Evolutionary conservation across 352 stramenopile species (phyloP).

Genomic region (Globisporangium irregulare): DNA sequence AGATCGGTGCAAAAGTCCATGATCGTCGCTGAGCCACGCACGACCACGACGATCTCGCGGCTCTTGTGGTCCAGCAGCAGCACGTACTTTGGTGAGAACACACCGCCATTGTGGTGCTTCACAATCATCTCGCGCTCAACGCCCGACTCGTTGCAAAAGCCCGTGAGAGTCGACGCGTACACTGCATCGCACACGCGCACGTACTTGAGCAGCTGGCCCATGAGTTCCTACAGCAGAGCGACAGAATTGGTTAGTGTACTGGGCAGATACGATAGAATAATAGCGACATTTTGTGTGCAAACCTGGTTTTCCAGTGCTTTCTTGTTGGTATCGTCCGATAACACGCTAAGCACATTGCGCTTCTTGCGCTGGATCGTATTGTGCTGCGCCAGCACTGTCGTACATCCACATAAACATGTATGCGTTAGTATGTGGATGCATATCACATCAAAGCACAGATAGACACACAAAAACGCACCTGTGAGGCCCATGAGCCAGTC

Average conservation of each 20-base stretch:
- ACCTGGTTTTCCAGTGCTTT: conserved; percentile 23
- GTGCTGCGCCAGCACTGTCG: conserved; percentile 56
- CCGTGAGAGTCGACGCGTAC: conserved; percentile 51
- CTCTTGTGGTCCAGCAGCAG: conserved; percentile 56
- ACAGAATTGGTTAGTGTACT: not conserved
- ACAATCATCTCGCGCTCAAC: conserved; percentile 42
- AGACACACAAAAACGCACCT: conserved; percentile 11
- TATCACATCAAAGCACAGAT: not conserved
- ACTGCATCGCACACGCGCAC: conserved; percentile 56
- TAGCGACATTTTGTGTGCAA: not conserved
- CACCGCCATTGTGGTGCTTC: conserved; percentile 49
- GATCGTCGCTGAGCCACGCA: conserved; percentile 70
- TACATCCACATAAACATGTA: not conserved
- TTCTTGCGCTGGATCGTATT: conserved; percentile 44
- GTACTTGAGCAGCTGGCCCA: conserved; percentile 21
- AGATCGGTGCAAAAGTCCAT: conserved; percentile 83
- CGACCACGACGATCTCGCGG: conserved; percentile 53
- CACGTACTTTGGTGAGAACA: conserved; percentile 78
- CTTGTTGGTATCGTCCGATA: conserved; percentile 26
- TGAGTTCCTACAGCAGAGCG: conserved; percentile 6
- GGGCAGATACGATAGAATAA: not conserved
- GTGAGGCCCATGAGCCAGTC: conserved; percentile 84
- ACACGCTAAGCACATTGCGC: conserved; percentile 21
- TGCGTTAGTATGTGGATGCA: not conserved
- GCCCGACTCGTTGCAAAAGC: conserved; percentile 55